Evolutionary conservation across 768 basidiomycete genomes (phyloP).

Genomic region (Tylopilus sp.): DNA sequence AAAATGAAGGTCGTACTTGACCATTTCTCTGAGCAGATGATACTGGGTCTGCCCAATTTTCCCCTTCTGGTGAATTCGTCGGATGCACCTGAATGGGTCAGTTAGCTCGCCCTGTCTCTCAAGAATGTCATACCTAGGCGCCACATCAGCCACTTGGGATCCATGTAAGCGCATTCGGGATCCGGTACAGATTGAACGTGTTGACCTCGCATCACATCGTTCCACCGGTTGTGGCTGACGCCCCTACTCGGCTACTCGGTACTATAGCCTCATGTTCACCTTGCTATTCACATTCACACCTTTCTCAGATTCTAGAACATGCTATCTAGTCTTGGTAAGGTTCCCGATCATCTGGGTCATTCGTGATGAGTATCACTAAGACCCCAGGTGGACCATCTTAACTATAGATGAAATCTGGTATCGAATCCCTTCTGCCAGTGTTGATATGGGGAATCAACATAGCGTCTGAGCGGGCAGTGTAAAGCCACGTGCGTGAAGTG

Average conservation of each 20-base stretch:
- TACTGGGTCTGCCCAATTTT: slow-evolving; percentile 8
- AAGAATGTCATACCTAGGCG: slow-evolving; percentile 6
- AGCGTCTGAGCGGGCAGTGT: background rate
- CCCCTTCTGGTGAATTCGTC: slow-evolving; percentile 3
- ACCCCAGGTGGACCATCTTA: slow-evolving; percentile 15
- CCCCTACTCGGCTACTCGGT: slow-evolving; percentile 17
- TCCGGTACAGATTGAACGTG: slow-evolving; percentile 16
- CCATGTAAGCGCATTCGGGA: slow-evolving; percentile 11
- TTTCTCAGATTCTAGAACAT: slow-evolving; percentile 23
- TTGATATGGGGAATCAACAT: background rate
- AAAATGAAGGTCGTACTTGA: slow-evolving; percentile 17
- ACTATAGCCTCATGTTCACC: slow-evolving; percentile 26
- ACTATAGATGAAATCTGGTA: background rate
- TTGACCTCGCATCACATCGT: slow-evolving; percentile 8
- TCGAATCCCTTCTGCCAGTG: background rate
- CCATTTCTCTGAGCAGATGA: slow-evolving; percentile 10
- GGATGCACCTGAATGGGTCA: too few relatives aligned
- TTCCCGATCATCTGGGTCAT: slow-evolving; percentile 23
- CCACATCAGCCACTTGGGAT: slow-evolving; percentile 8
- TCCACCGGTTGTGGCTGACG: slow-evolving; percentile 12
- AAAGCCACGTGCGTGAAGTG: slow-evolving; percentile 3
- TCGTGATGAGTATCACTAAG: slow-evolving; percentile 11
- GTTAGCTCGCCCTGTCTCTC: slow-evolving; percentile 8
- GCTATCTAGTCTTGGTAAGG: slow-evolving; percentile 6
- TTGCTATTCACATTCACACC: slow-evolving; percentile 24